A percentile compares a stretch with the other conserved stretches of the same genome.
Conservation (phyloP, 768 basidiomycete species). For the Pholiota molesta region DNA sequence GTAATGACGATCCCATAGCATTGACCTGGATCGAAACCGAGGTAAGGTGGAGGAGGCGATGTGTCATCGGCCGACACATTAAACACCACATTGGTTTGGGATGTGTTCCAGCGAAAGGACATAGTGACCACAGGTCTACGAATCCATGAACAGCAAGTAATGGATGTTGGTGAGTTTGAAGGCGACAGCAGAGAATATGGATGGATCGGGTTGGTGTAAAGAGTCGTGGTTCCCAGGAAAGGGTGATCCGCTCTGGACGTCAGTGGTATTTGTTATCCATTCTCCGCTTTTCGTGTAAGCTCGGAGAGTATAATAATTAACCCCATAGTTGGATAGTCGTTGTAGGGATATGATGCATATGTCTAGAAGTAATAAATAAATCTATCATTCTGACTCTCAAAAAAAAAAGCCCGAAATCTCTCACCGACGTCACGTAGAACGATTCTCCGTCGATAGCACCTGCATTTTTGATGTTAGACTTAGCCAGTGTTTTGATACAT, state of each 20-base stretch:
- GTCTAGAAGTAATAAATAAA: conserved; percentile 33
- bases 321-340: conserved; percentile 46
- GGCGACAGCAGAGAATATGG: conserved; percentile 37
- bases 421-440: conserved; percentile 48
- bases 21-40: conserved; percentile 26
- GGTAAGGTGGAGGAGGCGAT: conserved; percentile 19
- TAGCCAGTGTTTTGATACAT: background rate
- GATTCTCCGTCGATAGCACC: conserved; percentile 40
- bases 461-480: conserved; percentile 10
- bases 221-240: conserved; percentile 41
- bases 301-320: conserved; percentile 40
- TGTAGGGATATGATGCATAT: conserved; percentile 50
- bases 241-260: conserved; percentile 31
- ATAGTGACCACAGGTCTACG: conserved; percentile 41
- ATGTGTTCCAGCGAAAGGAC: conserved; percentile 29
- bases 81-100: conserved; percentile 41
- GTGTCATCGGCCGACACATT: conserved; percentile 28
- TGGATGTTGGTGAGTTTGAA: conserved; percentile 22
- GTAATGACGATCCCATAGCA: conserved; percentile 38
- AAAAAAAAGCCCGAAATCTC: conserved; percentile 8
- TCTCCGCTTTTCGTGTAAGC: conserved; percentile 36
- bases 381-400: background rate
- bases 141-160: conserved; percentile 36
- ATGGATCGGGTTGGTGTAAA: conserved; percentile 32
- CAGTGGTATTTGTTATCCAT: conserved; percentile 44